Evolutionary conservation across 331 rosid species (phyloP).

Genomic region (Malus hybrid): DNA sequence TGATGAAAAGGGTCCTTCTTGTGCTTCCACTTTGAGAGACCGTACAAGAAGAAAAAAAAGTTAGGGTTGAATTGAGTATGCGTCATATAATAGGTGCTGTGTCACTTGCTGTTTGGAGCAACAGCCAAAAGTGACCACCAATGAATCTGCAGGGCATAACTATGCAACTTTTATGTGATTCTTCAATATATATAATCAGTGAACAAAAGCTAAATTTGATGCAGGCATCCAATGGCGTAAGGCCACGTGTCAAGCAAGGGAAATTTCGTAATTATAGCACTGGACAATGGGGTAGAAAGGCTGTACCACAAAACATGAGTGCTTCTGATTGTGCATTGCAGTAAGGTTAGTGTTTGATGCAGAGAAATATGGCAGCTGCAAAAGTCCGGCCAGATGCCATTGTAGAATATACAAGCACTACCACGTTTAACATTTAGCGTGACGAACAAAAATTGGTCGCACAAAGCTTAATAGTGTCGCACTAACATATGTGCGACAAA

Average conservation of each 20-base stretch:
- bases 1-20: slow-evolving; percentile 1
- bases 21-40: slow-evolving; percentile 39
- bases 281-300: slow-evolving; percentile 17
- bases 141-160: slow-evolving; percentile 3
- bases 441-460: no score
- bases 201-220: neutral
- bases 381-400: neutral
- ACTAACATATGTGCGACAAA: no score
- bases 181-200: slow-evolving; percentile 9
- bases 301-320: slow-evolving; percentile 13
- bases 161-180: slow-evolving; percentile 6
- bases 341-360: neutral
- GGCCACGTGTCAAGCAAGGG: slow-evolving; percentile 22
- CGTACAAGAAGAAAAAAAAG: slow-evolving; percentile 7
- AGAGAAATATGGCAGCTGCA: neutral
- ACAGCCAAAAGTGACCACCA: slow-evolving; percentile 1
- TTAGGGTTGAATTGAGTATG: slow-evolving; percentile 7
- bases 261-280: slow-evolving; percentile 1
- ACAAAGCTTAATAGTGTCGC: no score
- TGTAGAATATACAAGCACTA: neutral
- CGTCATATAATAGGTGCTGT: slow-evolving; percentile 3
- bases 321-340: slow-evolving; percentile 17
- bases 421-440: no score
- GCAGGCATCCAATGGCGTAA: neutral
- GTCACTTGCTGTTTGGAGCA: slow-evolving; percentile 29